Conservation (phyloP, 2,329 filamentous ascomycete species). For the Thielaviopsis musarum region DNA sequence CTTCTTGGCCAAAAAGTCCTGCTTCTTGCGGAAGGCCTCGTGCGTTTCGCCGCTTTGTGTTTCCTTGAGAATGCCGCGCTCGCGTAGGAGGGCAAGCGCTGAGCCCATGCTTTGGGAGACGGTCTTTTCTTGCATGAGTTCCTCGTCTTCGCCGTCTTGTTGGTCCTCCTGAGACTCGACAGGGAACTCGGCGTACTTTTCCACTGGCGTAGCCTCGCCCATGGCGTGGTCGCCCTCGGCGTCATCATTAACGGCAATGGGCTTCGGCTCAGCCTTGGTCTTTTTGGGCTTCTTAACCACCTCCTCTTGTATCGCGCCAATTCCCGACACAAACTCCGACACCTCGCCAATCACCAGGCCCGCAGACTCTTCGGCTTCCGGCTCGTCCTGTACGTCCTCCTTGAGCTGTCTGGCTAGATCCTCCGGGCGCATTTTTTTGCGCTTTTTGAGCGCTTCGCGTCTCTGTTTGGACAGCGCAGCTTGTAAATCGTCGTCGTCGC, state of each 20-base stretch:
- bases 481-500: constrained; percentile 88
- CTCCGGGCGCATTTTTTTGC: constrained; percentile 71
- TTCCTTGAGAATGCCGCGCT: constrained; percentile 64
- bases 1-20: constrained; percentile 63
- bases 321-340: constrained; percentile 78
- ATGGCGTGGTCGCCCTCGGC: constrained; percentile 21
- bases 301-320: constrained; percentile 49
- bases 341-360: constrained; percentile 92
- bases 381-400: constrained; percentile 36
- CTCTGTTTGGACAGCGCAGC: constrained; percentile 70
- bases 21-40: constrained; percentile 49
- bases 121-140: constrained; percentile 47
- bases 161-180: constrained; percentile 19
- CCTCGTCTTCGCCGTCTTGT: constrained; percentile 46
- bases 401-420: constrained; percentile 72
- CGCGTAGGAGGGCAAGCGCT: constrained; percentile 64
- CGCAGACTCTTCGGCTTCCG: constrained; percentile 23
- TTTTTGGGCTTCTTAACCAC: constrained; percentile 37
- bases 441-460: constrained; percentile 72
- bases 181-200: constrained; percentile 15
- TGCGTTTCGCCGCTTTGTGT: constrained; percentile 46
- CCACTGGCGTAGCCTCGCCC: constrained; percentile 13
- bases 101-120: constrained; percentile 66
- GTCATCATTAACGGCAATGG: constrained; percentile 24
- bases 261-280: constrained; percentile 19